These are phyloP conservation scores for Tricholoma flavovirens DNA, from an alignment of 768 basidiomycete genomes.

Conservation along the genomic window DNA sequence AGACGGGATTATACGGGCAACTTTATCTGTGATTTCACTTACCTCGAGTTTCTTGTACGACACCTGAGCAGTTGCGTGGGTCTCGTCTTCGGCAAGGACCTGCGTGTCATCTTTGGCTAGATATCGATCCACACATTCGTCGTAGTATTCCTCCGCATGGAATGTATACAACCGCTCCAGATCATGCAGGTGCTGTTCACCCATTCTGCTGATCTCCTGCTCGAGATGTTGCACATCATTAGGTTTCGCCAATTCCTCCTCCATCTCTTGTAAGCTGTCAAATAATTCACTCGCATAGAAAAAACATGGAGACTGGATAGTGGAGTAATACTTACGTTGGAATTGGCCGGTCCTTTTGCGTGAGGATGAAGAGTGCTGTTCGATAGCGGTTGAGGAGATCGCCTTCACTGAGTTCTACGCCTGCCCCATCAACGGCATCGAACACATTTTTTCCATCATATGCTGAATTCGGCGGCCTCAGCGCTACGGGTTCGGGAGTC, in stretches of 20 bases:
- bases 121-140: conserved; percentile 30
- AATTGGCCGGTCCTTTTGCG: conserved; percentile 31
- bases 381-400: conserved; percentile 26
- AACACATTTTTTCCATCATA: conserved; percentile 12
- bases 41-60: conserved; percentile 21
- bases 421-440: background rate
- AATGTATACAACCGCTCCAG: conserved; percentile 31
- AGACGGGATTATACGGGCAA: background rate
- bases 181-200: conserved; percentile 28
- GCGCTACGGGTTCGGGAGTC: background rate
- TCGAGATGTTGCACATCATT: conserved; percentile 23
- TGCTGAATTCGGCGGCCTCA: background rate
- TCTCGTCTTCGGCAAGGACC: conserved; percentile 16
- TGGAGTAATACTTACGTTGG: conserved; percentile 29
- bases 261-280: conserved; percentile 32
- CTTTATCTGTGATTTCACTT: background rate
- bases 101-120: conserved; percentile 25
- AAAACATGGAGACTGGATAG: background rate
- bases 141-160: conserved; percentile 30
- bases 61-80: conserved; percentile 13
- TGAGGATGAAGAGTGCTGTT: conserved; percentile 34
- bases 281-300: background rate
- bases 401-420: conserved; percentile 5
- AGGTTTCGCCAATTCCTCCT: conserved; percentile 23
- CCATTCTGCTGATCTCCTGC: conserved; percentile 22